Evolutionary conservation across 495 filamentous ascomycete species (phyloP).

Genomic region (Aspergillus asperescens): DNA sequence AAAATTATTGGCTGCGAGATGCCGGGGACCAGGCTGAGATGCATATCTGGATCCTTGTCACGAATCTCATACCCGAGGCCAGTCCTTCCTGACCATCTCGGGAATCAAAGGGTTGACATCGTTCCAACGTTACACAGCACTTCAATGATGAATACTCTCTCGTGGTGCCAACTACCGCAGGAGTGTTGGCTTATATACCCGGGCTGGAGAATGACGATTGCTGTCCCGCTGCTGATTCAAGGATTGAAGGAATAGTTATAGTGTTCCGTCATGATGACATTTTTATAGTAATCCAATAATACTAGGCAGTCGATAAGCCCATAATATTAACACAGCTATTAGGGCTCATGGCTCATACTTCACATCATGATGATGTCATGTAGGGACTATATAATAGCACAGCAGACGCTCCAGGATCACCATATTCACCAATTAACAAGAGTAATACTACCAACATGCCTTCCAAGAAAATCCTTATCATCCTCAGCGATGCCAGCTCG

Average conservation of each 20-base stretch:
- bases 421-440: background rate
- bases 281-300: too few species aligned
- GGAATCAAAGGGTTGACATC: constrained; percentile 16
- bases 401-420: background rate
- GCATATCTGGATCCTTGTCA: background rate
- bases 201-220: too few species aligned
- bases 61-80: constrained; percentile 11
- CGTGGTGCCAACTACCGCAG: too few species aligned
- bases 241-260: constrained; percentile 1
- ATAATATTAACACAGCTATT: too few species aligned
- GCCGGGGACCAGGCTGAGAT: background rate
- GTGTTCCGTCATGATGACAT: constrained; percentile 1
- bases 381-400: background rate
- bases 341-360: too few species aligned
- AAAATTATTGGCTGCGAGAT: background rate
- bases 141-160: constrained; percentile 17
- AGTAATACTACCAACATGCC: constrained; percentile 7
- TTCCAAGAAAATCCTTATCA: constrained; percentile 36
- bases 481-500: constrained; percentile 36
- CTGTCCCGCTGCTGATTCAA: constrained; percentile 15
- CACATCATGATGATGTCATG: constrained; percentile 9
- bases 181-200: too few species aligned
- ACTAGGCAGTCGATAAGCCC: too few species aligned
- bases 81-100: constrained; percentile 1
- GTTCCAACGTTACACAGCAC: constrained; percentile 19